Evolutionary conservation across 192 early-diverging fungal genomes (phyloP), one percentile per base, ranked within the genome.

Genomic region (Entomortierella lignicola): DNA sequence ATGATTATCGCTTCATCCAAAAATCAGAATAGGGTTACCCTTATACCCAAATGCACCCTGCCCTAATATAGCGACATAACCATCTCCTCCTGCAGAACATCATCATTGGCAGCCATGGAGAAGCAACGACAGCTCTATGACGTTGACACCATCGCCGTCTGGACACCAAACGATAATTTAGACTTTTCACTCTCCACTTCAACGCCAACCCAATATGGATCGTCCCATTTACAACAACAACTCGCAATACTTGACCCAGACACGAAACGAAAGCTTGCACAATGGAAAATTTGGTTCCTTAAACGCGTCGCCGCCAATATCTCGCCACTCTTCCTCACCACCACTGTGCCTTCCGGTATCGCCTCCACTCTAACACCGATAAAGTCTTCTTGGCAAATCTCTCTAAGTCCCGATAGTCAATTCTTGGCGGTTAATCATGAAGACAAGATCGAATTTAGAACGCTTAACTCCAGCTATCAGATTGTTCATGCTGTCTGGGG

Each of bases 381-480:
- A 20, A 77, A 69, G 30, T 77, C 72, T 5, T 53, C 80, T 0
- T 82, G 80, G 80, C 62, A 69, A 31, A 63, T 82, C 47, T 60
- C 72, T 15, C 27, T 82, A 7, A 77, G 72, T 18, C 83, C 83
- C 8, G 60, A 84, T 53, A 71, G 80, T 27, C 59, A 73, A 27
- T 77, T 69, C 58, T 57, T 84, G 6, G 83, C 83, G 8, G 80
- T 82, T 4, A 71, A 77, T 21, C 80, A 82, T 18, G 83, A 84
- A 31, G 71, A 79, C 52, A 81, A 81, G 56, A 72, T 84, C 58
- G 83, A 84, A 60, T 71, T 84, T 58, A 58, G 80, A 41, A 65
- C 83, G 13, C 70, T 64, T 27, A 67, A 73, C 60, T 77, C 67
- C 21, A 73, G 63, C 13, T 84, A 81, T 55, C 80, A 84, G 39